Percentiles rank a stretch among this genome's conserved stretches.
Conservation (phyloP, 225 moss, liverwort and hornwort species). For the Marchantia polymorpha region DNA sequence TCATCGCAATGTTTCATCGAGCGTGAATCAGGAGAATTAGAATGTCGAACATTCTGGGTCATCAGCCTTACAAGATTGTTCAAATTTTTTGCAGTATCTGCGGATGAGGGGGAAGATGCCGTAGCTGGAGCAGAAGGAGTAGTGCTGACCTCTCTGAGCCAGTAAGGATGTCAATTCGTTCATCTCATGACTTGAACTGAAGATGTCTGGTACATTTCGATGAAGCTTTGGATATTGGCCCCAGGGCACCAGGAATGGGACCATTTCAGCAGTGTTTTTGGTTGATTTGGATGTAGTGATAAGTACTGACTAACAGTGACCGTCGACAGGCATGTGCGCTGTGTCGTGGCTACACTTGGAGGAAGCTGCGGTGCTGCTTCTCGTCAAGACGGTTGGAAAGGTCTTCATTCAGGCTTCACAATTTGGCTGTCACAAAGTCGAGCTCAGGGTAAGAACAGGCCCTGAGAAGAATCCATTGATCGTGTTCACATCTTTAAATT, state of each 20-base stretch:
- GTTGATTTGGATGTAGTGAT: background rate
- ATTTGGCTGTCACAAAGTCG: constrained; percentile 78
- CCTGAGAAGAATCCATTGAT: no score
- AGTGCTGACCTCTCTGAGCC: constrained; percentile 72
- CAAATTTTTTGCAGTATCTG: constrained; percentile 27
- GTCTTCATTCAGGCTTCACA: constrained; percentile 83
- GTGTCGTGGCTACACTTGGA: constrained; percentile 82
- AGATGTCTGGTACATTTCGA: background rate
- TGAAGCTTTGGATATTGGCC: background rate
- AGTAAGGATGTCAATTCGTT: constrained; percentile 50
- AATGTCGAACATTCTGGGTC: no score
- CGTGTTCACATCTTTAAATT: background rate
- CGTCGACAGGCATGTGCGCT: constrained; percentile 77
- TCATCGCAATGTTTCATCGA: background rate
- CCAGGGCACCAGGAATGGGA: background rate
- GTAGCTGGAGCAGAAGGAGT: constrained; percentile 67
- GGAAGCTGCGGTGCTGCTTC: constrained; percentile 62
- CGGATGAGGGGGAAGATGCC: constrained; percentile 48
- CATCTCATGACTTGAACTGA: no score
- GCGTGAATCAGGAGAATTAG: background rate
- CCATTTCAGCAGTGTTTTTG: background rate
- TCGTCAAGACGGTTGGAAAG: constrained; percentile 65
- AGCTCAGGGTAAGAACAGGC: constrained; percentile 52
- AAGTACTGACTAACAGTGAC: background rate
- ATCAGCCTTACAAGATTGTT: no score